Conservation (phyloP, 768 basidiomycete species). For the Psilocybe cyanescens region DNA sequence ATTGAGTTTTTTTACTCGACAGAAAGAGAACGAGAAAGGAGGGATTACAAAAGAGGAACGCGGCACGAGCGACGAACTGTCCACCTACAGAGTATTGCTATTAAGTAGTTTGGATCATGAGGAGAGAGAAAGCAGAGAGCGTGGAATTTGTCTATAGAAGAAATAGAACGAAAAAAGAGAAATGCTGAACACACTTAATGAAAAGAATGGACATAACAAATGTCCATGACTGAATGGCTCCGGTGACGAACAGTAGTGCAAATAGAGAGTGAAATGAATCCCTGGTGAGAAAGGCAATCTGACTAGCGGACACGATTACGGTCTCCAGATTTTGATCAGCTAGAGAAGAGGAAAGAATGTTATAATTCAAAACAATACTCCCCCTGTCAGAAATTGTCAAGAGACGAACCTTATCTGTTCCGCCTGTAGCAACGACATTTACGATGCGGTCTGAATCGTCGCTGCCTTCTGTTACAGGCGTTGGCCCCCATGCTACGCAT, state of each 20-base stretch:
- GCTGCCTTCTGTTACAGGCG: constrained; percentile 37
- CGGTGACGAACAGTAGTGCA: background rate
- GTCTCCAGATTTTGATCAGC: constrained; percentile 29
- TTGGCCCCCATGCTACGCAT: constrained; percentile 78
- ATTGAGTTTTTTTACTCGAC: background rate
- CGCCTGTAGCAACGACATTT: constrained; percentile 72
- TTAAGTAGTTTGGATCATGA: constrained; percentile 6
- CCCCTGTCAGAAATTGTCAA: background rate
- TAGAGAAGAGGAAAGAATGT: constrained; percentile 2
- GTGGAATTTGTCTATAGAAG: background rate
- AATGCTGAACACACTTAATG: background rate
- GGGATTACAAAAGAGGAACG: background rate
- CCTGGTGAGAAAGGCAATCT: background rate
- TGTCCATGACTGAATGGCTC: background rate
- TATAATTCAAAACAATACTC: background rate
- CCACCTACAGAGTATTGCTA: constrained; percentile 6
- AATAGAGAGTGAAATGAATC: background rate
- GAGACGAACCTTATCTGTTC: constrained; percentile 55
- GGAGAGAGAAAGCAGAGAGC: constrained; percentile 2
- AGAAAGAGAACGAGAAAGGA: background rate
- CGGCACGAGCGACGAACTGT: background rate
- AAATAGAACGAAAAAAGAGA: background rate
- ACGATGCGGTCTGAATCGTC: constrained; percentile 61
- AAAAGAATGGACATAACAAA: background rate
- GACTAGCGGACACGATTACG: constrained; percentile 10